phyloP scores from a whole-genome alignment of 2,329 filamentous ascomycete species.

The Nigrospora sphaerica region DNA sequence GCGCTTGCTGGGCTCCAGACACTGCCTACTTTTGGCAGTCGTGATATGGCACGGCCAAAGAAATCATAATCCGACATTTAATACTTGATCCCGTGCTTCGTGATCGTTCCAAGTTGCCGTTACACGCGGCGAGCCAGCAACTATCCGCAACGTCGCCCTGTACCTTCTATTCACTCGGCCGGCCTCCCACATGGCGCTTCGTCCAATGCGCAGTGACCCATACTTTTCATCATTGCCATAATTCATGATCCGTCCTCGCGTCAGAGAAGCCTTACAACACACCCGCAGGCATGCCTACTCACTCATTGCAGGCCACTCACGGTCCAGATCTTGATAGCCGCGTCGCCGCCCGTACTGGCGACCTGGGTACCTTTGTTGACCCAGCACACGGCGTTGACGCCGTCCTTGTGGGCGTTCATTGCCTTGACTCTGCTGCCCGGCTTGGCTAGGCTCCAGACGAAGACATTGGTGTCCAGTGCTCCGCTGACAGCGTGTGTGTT shows the following conservation, averaged over 20 bases:
- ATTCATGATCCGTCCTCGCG: background rate
- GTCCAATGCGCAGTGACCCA: no score
- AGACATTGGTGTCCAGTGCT: constrained; percentile 83
- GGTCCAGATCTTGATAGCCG: constrained; percentile 83
- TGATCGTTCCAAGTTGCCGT: no score
- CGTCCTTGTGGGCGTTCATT: constrained; percentile 89
- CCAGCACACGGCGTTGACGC: constrained; percentile 84
- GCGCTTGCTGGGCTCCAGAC: no score
- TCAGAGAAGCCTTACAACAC: background rate
- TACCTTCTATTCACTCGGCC: no score
- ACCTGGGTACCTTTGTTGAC: constrained; percentile 58
- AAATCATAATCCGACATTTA: no score
- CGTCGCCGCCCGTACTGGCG: constrained; percentile 78
- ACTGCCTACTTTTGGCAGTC: no score
- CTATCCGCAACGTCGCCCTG: no score
- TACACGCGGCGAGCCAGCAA: no score
- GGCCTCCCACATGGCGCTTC: no score
- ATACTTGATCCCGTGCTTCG: no score
- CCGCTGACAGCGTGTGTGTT: constrained; percentile 78
- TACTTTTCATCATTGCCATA: no score
- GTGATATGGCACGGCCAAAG: no score
- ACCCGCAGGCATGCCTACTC: background rate
- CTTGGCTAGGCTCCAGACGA: constrained; percentile 80
- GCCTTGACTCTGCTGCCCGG: constrained; percentile 81
- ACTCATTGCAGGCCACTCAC: constrained; percentile 47